Evolutionary conservation across 345 rosid genomes (phyloP), one percentile per base, ranked within the genome.

Genomic region (Mallotus nudiflorus): DNA sequence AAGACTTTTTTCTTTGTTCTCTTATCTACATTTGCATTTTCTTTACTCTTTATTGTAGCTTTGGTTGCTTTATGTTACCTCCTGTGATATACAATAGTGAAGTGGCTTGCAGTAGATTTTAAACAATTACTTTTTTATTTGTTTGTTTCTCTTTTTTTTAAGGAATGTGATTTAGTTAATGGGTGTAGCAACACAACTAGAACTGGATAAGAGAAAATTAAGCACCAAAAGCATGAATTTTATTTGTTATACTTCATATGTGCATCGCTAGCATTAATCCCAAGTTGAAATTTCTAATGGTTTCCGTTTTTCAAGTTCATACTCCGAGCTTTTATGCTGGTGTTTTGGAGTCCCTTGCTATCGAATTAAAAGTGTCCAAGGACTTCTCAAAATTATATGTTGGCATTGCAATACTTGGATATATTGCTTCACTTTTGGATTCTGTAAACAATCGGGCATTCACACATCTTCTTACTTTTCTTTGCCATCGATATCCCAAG

Each of bases 401-500:
- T 39, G 93, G 97, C 37, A 85, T 92, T 63, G 83, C 87, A 46
- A 80, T 90, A 75, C 96, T 95, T 46, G 97, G 96, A 64, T 89
- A 82, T 69, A 81, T 95, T 29, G 83, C 91, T 67, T 87, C 96
- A 48, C 71, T 83, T 75, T 70, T 80, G 39, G 89, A 86, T 18
- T 71, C 90, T 52, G 77, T 81, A 51, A 88, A 82, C 61, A 55
- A 60, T 56, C 83, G 73, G 27, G 96, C 97, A 13, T 86, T 92
- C 72, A 68, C 86, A 68, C 84, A 87, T 46, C 91, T 95, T 74
- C 80, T 90, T 19, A 68, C 82, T 66, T 83, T 89, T 73, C 96
- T 92, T 5, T 80, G 80, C 71, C 93, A 92, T 80, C 88, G 89
- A 60, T 95, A 85, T 83, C 97, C 93, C 62, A 95, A 84, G 93